These are phyloP conservation scores for Bigelowiella natans DNA, from an alignment of 78 protist species.

Conservation along the genomic window DNA sequence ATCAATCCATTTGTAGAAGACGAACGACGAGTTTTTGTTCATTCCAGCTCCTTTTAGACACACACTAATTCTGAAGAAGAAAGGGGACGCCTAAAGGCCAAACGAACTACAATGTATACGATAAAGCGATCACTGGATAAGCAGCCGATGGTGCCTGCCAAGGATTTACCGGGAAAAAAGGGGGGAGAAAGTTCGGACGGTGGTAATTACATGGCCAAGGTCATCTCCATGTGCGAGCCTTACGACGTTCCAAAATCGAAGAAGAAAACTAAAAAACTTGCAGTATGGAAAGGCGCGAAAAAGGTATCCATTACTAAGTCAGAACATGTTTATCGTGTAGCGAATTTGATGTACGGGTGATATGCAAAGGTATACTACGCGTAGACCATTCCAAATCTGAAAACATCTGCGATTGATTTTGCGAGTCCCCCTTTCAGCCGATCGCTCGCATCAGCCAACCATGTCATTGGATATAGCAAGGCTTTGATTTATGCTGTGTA, in stretches of 20 bases:
- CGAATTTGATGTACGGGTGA: background rate
- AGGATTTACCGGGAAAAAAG: background rate
- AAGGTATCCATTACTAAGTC: background rate
- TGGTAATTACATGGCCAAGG: background rate
- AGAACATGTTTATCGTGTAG: background rate
- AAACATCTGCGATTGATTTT: background rate
- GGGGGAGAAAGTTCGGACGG: background rate
- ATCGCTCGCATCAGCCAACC: no score
- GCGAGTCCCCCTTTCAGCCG: no score
- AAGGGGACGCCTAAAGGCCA: no score
- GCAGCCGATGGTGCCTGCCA: background rate
- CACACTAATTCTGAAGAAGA: no score
- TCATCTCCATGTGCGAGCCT: background rate
- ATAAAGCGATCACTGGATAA: background rate
- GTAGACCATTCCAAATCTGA: background rate
- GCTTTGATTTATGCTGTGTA: background rate
- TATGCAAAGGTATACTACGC: background rate
- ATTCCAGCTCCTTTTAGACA: no score
- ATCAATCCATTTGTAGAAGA: no score
- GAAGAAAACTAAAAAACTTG: background rate
- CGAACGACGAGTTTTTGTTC: no score
- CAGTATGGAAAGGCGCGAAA: background rate
- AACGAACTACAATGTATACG: background rate
- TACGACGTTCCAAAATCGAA: background rate
- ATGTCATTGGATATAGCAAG: background rate